Evolutionary conservation across 129 eudicot genomes (phyloP).

Genomic region (Mikania micrantha): DNA sequence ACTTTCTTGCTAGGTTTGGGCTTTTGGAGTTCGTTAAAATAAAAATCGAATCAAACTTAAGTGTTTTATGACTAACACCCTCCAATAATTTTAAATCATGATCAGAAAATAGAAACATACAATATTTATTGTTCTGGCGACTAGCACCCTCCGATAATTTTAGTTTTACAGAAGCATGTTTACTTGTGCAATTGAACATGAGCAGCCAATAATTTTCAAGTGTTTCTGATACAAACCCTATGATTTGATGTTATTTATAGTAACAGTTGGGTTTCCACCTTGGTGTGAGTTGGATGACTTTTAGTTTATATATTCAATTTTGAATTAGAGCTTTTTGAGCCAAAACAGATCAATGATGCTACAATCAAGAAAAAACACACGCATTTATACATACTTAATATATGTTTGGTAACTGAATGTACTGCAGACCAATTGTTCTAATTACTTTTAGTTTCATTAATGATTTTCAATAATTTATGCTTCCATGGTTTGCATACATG

Average conservation of each 20-base stretch:
- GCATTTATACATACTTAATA: not conserved
- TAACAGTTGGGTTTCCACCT: not conserved
- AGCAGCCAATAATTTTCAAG: not conserved
- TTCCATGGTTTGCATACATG: not conserved
- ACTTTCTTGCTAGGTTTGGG: no score
- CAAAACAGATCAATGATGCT: not conserved
- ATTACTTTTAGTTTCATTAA: not conserved
- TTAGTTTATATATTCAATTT: not conserved
- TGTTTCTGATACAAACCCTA: conserved; percentile 3
- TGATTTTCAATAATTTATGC: not conserved
- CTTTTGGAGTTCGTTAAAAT: no score
- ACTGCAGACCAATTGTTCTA: not conserved
- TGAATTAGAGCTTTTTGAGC: not conserved
- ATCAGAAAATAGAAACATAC: not conserved
- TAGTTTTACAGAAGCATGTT: not conserved
- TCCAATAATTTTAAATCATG: no score
- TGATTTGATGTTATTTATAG: not conserved
- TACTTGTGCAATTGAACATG: not conserved
- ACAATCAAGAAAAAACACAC: not conserved
- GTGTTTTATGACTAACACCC: no score
- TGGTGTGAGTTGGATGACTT: not conserved
- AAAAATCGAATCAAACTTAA: no score
- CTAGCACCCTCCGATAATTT: not conserved
- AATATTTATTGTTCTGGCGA: not conserved
- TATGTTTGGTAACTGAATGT: not conserved